phyloP scores from a whole-genome alignment of 2,329 filamentous ascomycete genomes.

The Huntiella omanensis region DNA sequence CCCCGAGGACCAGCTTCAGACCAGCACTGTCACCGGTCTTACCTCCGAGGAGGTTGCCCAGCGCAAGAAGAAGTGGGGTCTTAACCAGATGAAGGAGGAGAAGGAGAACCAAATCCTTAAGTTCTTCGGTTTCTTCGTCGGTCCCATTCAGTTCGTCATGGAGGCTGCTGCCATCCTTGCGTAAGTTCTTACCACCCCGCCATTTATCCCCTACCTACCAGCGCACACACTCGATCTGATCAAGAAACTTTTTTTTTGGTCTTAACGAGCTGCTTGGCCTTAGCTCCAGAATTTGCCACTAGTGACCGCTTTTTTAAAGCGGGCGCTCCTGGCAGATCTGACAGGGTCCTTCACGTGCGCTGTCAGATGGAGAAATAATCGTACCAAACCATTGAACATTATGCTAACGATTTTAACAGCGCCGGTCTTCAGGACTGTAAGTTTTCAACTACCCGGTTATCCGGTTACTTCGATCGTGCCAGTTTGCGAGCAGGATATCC shows the following conservation, averaged over 20 bases:
- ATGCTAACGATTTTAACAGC: constrained; percentile 9
- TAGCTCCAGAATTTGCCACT: too few species aligned
- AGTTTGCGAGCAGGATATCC: too few species aligned
- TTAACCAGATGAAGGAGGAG: constrained; percentile 84
- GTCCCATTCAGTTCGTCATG: constrained; percentile 89
- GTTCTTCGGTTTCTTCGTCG: constrained; percentile 67
- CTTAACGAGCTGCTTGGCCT: too few species aligned
- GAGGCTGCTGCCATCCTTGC: constrained; percentile 67
- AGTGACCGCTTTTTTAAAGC: too few species aligned
- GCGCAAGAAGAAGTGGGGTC: constrained; percentile 51
- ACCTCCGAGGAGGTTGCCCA: constrained; percentile 48
- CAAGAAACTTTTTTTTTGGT: not conserved
- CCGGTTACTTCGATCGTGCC: too few species aligned
- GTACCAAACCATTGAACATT: too few species aligned
- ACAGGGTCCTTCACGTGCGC: too few species aligned
- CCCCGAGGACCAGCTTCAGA: constrained; percentile 60
- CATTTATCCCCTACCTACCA: not conserved
- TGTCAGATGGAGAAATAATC: too few species aligned
- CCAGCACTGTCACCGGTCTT: constrained; percentile 49
- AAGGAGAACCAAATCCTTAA: constrained; percentile 72
- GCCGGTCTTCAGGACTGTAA: constrained; percentile 12
- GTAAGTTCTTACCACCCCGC: constrained; percentile 54
- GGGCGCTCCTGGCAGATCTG: too few species aligned
- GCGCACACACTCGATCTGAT: not conserved
- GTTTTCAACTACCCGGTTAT: not conserved